These are phyloP conservation scores for Cucumis variabilis DNA, from an alignment of 331 rosid genomes.

Conservation along the genomic window DNA sequence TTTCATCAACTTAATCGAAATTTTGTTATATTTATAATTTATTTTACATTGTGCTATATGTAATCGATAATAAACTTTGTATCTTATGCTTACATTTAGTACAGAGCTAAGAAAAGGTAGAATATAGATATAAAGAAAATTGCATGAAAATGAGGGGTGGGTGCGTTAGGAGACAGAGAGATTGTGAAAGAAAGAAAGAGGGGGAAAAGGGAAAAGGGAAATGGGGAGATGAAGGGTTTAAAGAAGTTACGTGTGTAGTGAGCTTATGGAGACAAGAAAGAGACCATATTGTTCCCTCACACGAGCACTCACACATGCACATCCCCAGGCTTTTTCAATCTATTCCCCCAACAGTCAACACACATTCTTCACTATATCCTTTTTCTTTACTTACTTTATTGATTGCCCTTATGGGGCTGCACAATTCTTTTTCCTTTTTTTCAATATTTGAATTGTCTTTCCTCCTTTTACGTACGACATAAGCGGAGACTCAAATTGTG, in stretches of 20 bases:
- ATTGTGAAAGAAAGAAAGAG: background rate
- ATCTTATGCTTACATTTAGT: too few species aligned
- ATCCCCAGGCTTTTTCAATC: slow-evolving; percentile 20
- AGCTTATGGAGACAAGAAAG: slow-evolving; percentile 22
- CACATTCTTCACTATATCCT: background rate
- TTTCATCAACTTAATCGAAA: too few species aligned
- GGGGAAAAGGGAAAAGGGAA: background rate
- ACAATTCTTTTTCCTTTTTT: background rate
- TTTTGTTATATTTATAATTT: too few species aligned
- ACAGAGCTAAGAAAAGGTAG: background rate
- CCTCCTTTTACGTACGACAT: background rate
- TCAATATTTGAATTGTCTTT: background rate
- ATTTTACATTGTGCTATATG: too few species aligned
- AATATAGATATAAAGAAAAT: background rate
- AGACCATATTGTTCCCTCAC: slow-evolving; percentile 20
- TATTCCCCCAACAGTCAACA: background rate
- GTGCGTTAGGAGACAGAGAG: background rate
- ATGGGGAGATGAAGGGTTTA: background rate
- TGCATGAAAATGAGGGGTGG: slow-evolving; percentile 16
- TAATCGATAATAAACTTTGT: too few species aligned
- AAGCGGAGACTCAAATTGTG: too few species aligned
- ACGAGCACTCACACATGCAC: slow-evolving; percentile 27
- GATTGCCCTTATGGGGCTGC: background rate
- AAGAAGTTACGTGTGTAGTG: background rate
- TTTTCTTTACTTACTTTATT: background rate